Percentiles rank a stretch among this genome's conserved stretches.
Evolutionary conservation across 1,284 basidiomycete species (phyloP).

Genomic region (Uromyces viciae-fabae): DNA sequence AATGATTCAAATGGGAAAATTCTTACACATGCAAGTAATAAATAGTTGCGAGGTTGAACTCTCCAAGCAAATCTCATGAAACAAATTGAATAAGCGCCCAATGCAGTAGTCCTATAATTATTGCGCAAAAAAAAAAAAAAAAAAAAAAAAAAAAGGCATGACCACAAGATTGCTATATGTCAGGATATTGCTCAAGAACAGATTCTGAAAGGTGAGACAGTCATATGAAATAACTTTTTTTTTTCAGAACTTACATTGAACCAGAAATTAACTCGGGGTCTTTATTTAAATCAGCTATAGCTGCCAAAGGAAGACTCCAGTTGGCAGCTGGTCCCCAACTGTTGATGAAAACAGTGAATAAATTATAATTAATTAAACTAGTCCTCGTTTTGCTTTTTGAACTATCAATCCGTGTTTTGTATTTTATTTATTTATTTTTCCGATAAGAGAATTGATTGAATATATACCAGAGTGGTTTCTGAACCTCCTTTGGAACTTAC

Average conservation of each 20-base stretch:
- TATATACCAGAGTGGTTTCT: neutral
- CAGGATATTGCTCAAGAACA: no score
- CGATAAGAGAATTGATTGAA: neutral
- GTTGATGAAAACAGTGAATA: neutral
- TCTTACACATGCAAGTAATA: conserved; percentile 73
- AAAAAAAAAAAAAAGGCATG: neutral
- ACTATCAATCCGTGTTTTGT: no score
- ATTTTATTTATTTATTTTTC: no score
- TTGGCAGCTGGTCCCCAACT: conserved; percentile 70
- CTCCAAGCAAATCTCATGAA: conserved; percentile 97
- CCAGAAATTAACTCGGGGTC: conserved; percentile 94
- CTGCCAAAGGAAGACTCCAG: conserved; percentile 91
- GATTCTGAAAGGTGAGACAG: no score
- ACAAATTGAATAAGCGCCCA: conserved; percentile 80
- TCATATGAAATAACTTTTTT: no score
- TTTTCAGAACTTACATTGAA: conserved; percentile 63
- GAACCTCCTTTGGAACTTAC: conserved; percentile 68
- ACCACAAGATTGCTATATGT: no score
- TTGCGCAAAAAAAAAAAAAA: neutral
- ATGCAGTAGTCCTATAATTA: conserved; percentile 65
- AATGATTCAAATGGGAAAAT: neutral
- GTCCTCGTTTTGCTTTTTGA: no score
- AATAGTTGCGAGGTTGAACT: conserved; percentile 80
- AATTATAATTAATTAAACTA: no score
- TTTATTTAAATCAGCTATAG: conserved; percentile 73